These are phyloP conservation scores for Eutrema heterophyllum DNA, from an alignment of 345 rosid species.

Conservation along the genomic window DNA sequence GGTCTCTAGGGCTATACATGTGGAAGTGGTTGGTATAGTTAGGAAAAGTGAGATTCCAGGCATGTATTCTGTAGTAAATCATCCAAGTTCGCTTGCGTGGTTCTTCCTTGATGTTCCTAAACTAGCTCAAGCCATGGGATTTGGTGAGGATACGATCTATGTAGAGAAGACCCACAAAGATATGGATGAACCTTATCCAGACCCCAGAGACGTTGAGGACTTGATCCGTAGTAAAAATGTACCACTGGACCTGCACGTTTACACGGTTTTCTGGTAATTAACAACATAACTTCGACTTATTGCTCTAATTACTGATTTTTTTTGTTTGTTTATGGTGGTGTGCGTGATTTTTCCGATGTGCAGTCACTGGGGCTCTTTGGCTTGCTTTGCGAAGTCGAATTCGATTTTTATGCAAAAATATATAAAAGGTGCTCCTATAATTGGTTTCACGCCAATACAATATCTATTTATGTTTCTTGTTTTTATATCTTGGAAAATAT, in stretches of 20 bases:
- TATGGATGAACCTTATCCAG: constrained; percentile 63
- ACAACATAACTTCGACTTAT: background rate
- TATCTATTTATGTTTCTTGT: background rate
- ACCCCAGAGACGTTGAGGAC: constrained; percentile 53
- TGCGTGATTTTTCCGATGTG: background rate
- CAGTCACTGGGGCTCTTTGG: background rate
- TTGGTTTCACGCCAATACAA: background rate
- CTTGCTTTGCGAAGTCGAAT: background rate
- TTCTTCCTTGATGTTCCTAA: constrained; percentile 70
- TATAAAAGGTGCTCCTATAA: background rate
- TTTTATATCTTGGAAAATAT: background rate
- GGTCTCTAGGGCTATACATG: constrained; percentile 29
- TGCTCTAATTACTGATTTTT: background rate
- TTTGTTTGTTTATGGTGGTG: background rate
- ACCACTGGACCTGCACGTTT: background rate
- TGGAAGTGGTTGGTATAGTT: constrained; percentile 67
- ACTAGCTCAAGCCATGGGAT: constrained; percentile 50
- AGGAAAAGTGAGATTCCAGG: constrained; percentile 68
- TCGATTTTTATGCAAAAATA: background rate
- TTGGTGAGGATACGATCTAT: constrained; percentile 58
- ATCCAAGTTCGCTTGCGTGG: constrained; percentile 61
- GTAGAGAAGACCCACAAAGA: constrained; percentile 55
- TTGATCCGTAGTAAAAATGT: background rate
- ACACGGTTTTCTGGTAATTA: background rate
- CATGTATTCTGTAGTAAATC: constrained; percentile 51